phyloP scores from a whole-genome alignment of 192 early-diverging fungal species.

The Fimicolochytrium jonesii region DNA sequence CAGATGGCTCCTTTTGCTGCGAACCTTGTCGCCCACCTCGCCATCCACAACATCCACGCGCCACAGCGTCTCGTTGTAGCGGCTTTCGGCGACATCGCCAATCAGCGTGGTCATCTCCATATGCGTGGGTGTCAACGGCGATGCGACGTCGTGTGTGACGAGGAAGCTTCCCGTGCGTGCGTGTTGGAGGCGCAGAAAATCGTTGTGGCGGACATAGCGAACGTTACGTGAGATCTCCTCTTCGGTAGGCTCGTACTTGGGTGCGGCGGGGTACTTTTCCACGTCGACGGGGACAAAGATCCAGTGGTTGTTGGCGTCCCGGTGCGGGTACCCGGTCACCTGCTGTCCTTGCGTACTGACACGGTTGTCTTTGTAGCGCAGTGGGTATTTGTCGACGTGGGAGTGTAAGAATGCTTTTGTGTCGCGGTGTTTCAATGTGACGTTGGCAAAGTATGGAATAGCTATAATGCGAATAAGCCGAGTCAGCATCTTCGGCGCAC shows the following conservation, averaged over 20 bases:
- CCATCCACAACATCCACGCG: conserved; percentile 34
- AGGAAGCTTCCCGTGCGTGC: conserved; percentile 50
- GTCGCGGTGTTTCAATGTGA: conserved; percentile 75
- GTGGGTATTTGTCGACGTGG: conserved; percentile 69
- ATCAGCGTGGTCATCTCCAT: conserved; percentile 74
- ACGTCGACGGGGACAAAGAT: conserved; percentile 51
- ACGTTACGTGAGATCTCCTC: conserved; percentile 30
- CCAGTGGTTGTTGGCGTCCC: conserved; percentile 89
- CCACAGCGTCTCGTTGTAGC: conserved; percentile 59
- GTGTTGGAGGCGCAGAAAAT: conserved; percentile 63
- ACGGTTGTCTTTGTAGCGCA: conserved; percentile 87
- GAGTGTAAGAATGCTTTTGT: conserved; percentile 79
- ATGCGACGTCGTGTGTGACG: conserved; percentile 77
- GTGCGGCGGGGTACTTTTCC: conserved; percentile 4
- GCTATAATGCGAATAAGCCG: conserved; percentile 41
- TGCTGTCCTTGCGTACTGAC: conserved; percentile 85
- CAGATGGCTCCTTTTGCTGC: conserved; percentile 42
- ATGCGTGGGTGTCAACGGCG: conserved; percentile 67
- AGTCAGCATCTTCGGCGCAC: background rate
- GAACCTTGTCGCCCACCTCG: conserved; percentile 26
- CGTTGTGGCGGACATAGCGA: conserved; percentile 52
- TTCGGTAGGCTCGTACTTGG: conserved; percentile 16
- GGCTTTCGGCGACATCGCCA: conserved; percentile 34
- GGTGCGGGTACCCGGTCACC: conserved; percentile 72
- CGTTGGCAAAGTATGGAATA: conserved; percentile 75